phyloP scores from a whole-genome alignment of 2,329 filamentous ascomycete genomes.

The Microdochium trichocladiopsis region DNA sequence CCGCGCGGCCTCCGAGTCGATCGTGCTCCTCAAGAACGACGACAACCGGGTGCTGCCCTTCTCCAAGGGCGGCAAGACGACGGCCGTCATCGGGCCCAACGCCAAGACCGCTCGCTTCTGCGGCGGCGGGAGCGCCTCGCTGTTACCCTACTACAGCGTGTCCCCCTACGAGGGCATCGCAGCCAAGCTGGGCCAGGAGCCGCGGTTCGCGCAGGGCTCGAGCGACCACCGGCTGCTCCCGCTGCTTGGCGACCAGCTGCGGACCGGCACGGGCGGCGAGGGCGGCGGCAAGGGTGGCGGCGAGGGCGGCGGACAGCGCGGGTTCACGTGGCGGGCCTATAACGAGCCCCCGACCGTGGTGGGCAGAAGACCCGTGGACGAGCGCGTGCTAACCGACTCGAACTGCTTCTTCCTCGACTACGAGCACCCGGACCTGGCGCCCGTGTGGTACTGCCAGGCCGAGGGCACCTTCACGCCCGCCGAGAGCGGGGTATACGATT shows the following conservation, averaged over 20 bases:
- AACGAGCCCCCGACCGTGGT: slow-evolving; percentile 21
- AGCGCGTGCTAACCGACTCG: slow-evolving; percentile 52
- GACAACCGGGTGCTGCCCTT: slow-evolving; percentile 55
- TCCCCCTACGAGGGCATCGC: slow-evolving; percentile 67
- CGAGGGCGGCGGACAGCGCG: slow-evolving; percentile 49
- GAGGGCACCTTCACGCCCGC: slow-evolving; percentile 41
- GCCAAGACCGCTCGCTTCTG: slow-evolving; percentile 49
- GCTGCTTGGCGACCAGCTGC: too few relatives aligned
- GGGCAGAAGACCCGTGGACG: slow-evolving; percentile 26
- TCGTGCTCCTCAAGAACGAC: slow-evolving; percentile 70
- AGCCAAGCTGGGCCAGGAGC: background rate
- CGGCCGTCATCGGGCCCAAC: slow-evolving; percentile 49
- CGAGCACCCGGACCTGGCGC: slow-evolving; percentile 52
- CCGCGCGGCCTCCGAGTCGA: slow-evolving; percentile 61
- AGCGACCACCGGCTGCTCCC: slow-evolving; percentile 61
- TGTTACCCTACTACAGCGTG: slow-evolving; percentile 57
- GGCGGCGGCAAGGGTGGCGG: slow-evolving; percentile 50
- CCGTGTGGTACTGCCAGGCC: slow-evolving; percentile 57
- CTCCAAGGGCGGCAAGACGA: slow-evolving; percentile 49
- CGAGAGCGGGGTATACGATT: slow-evolving; percentile 53
- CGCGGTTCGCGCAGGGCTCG: slow-evolving; percentile 50
- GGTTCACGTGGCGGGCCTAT: slow-evolving; percentile 59
- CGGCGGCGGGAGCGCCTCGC: slow-evolving; percentile 59
- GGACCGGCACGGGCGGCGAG: too few relatives aligned
- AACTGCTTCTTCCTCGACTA: slow-evolving; percentile 67